Evolutionary conservation across 2,329 filamentous ascomycete genomes (phyloP).

Genomic region (Drechslerella dactyloides): DNA sequence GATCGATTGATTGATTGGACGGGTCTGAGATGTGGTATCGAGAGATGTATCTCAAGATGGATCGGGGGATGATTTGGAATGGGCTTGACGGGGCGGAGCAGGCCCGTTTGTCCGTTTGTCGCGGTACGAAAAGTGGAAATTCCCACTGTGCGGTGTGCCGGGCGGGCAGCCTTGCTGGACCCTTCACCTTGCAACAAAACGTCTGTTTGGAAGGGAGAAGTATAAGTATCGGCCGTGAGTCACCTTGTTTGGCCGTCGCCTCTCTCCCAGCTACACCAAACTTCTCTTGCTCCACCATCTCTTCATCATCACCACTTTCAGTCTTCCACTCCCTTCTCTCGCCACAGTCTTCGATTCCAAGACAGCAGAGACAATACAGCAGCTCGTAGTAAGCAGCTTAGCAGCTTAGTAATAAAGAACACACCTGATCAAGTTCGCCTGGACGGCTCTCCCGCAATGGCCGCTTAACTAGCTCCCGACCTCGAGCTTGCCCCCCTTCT

Average conservation of each 20-base stretch:
- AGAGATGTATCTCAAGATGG: too few relatives aligned
- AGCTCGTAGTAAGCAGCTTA: too few relatives aligned
- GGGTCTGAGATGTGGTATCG: too few relatives aligned
- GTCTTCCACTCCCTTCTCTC: neutral
- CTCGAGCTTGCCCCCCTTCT: neutral
- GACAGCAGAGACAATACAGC: too few relatives aligned
- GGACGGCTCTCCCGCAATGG: constrained; percentile 25
- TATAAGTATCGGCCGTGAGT: constrained; percentile 50
- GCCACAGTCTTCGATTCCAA: neutral
- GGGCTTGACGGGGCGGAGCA: too few relatives aligned
- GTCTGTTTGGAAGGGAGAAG: constrained; percentile 16
- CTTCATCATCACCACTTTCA: constrained; percentile 8
- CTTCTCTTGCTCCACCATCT: neutral
- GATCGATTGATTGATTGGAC: too few relatives aligned
- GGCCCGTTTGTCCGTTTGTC: too few relatives aligned
- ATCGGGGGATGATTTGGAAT: too few relatives aligned
- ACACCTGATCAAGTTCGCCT: neutral
- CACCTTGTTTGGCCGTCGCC: constrained; percentile 15
- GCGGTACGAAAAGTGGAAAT: neutral
- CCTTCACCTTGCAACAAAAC: too few relatives aligned
- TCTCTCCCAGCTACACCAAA: neutral
- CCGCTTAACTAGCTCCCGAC: constrained; percentile 26
- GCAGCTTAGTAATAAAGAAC: constrained; percentile 11
- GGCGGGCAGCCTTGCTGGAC: neutral
- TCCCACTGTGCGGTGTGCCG: neutral